Conservation (phyloP, 768 basidiomycete species). For the Phaffia tasmanica region DNA sequence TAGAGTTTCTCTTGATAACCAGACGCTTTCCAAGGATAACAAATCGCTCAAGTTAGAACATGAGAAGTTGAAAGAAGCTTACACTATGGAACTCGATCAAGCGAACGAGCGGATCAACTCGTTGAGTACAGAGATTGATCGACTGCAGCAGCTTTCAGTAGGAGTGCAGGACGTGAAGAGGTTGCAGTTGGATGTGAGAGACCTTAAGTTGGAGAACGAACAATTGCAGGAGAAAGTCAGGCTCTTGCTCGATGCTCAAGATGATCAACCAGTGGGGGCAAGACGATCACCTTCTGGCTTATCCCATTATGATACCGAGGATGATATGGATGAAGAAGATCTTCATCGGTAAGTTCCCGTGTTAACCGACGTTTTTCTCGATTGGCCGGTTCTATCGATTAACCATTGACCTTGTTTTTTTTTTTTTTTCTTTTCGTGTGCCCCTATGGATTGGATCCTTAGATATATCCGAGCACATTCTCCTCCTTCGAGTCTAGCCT, state of each 20-base stretch:
- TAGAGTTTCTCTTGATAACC: conserved; percentile 65
- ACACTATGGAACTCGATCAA: conserved; percentile 65
- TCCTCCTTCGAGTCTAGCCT: background rate
- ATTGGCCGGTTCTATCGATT: no score
- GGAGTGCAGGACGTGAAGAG: conserved; percentile 48
- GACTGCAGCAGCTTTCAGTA: conserved; percentile 45
- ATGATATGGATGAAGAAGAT: conserved; percentile 22
- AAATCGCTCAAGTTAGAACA: conserved; percentile 61
- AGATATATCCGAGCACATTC: conserved; percentile 11
- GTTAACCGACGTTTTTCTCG: background rate
- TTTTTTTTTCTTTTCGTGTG: no score
- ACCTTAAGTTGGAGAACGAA: conserved; percentile 71
- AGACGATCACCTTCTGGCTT: background rate
- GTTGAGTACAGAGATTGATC: conserved; percentile 66
- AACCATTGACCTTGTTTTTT: background rate
- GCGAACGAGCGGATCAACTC: conserved; percentile 64
- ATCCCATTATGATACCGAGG: conserved; percentile 11
- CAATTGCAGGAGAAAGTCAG: conserved; percentile 85
- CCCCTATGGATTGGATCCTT: no score
- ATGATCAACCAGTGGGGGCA: background rate
- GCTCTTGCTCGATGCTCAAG: conserved; percentile 53
- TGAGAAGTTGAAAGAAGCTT: conserved; percentile 57
- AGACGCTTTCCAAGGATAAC: conserved; percentile 60
- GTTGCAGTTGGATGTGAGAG: conserved; percentile 67
- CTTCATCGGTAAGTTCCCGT: conserved; percentile 12